These are phyloP conservation scores for Boletellus deceptivus DNA, from an alignment of 1,284 basidiomycete genomes.

Conservation along the genomic window DNA sequence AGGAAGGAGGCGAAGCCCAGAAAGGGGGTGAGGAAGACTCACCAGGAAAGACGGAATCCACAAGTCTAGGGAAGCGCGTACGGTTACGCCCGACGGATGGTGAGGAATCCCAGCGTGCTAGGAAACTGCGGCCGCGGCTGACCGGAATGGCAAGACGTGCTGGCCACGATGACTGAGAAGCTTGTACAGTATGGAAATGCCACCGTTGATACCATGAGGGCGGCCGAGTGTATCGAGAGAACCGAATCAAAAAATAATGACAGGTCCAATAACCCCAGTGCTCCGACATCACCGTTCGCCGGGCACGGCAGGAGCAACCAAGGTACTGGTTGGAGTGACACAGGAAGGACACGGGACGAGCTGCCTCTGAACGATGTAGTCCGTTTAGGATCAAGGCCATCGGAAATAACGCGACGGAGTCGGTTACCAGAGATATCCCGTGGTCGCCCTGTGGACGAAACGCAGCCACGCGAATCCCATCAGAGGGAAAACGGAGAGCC, in stretches of 20 bases:
- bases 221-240: background rate
- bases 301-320: too few relatives aligned
- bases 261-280: background rate
- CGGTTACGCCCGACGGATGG: slow-evolving; percentile 15
- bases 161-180: background rate
- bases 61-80: slow-evolving; percentile 16
- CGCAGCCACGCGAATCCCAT: too few relatives aligned
- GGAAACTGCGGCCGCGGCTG: slow-evolving; percentile 18
- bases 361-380: too few relatives aligned
- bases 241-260: background rate
- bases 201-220: background rate
- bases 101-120: slow-evolving; percentile 15
- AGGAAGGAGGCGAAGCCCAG: slow-evolving; percentile 5
- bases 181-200: background rate
- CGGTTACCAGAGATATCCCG: too few relatives aligned
- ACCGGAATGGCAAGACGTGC: slow-evolving; percentile 1
- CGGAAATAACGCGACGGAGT: too few relatives aligned
- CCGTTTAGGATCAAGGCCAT: too few relatives aligned
- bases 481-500: too few relatives aligned
- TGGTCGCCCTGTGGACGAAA: too few relatives aligned
- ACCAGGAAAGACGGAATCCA: background rate
- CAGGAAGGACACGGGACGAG: too few relatives aligned
- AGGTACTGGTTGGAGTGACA: too few relatives aligned
- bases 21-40: slow-evolving; percentile 1
- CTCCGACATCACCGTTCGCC: too few relatives aligned